Conservation (phyloP, 345 rosid species). For the Streptanthus diversifolius region DNA sequence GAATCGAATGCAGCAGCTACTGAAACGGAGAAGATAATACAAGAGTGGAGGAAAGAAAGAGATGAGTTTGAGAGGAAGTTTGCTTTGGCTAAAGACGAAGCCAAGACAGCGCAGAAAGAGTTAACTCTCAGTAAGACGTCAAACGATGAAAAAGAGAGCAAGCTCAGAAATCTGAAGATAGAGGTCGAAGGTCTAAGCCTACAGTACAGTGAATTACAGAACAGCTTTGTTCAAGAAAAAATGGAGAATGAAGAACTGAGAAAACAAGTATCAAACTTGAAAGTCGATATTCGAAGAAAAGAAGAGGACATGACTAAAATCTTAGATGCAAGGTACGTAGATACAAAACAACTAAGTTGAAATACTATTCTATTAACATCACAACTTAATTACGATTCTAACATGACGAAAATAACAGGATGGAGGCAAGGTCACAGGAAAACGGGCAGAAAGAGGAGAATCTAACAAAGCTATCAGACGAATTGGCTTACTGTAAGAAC, state of each 20-base stretch:
- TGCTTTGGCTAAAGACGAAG: conserved; percentile 48
- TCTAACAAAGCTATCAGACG: conserved; percentile 40
- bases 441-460: conserved; percentile 33
- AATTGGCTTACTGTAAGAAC: conserved; percentile 49
- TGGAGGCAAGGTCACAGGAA: conserved; percentile 37
- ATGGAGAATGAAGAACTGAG: conserved; percentile 57
- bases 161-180: conserved; percentile 41
- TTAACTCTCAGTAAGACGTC: conserved; percentile 40
- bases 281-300: conserved; percentile 47
- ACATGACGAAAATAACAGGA: conserved; percentile 25
- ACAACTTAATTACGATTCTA: neutral
- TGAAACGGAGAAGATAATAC: conserved; percentile 44
- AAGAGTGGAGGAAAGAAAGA: conserved; percentile 54
- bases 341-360: conserved; percentile 8
- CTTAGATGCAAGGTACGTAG: conserved; percentile 38
- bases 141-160: conserved; percentile 55
- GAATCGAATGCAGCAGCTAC: conserved; percentile 37
- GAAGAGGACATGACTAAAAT: conserved; percentile 44
- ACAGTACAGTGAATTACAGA: conserved; percentile 46
- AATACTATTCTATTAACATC: neutral
- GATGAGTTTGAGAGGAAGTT: conserved; percentile 46
- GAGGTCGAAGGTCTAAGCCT: conserved; percentile 49
- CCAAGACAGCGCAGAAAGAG: conserved; percentile 49
- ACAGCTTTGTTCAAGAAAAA: conserved; percentile 51
- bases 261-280: conserved; percentile 48